Conservation (phyloP, 2,329 filamentous ascomycete genomes). For the Plenodomus lindquistii region DNA sequence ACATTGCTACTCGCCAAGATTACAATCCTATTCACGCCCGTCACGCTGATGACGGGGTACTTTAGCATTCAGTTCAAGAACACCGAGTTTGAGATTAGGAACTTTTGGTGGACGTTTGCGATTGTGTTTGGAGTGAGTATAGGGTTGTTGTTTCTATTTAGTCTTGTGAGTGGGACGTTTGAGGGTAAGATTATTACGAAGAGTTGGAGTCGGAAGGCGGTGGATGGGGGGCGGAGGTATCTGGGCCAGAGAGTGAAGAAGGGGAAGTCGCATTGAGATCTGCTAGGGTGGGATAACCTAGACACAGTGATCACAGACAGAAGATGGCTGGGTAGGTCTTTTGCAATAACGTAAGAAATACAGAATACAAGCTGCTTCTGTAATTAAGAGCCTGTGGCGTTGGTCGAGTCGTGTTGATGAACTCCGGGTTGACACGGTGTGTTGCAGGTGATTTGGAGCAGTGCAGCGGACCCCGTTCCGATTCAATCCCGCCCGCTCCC, state of each 20-base stretch:
- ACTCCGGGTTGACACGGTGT: neutral
- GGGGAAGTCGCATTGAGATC: neutral
- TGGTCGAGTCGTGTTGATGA: neutral
- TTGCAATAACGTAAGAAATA: too few species aligned
- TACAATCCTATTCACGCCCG: constrained; percentile 74
- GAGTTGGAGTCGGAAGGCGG: constrained; percentile 42
- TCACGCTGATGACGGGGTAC: constrained; percentile 74
- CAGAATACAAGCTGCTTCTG: too few species aligned
- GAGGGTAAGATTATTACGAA: constrained; percentile 59
- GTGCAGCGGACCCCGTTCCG: constrained; percentile 10
- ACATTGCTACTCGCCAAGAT: constrained; percentile 75
- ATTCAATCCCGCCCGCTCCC: constrained; percentile 20
- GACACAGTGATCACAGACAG: too few species aligned
- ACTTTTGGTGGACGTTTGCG: constrained; percentile 71
- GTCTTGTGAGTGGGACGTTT: constrained; percentile 60
- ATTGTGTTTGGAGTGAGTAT: constrained; percentile 65
- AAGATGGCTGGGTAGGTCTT: too few species aligned
- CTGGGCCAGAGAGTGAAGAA: neutral
- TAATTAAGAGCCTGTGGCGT: too few species aligned
- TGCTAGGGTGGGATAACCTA: neutral
- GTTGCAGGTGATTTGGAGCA: neutral
- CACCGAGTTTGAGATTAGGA: constrained; percentile 62
- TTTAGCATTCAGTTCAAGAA: constrained; percentile 69
- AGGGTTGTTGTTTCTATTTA: constrained; percentile 61
- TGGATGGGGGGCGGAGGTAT: constrained; percentile 28